Conservation (phyloP, 2,329 filamentous ascomycete genomes). For the Mollisiaceae sp. region DNA sequence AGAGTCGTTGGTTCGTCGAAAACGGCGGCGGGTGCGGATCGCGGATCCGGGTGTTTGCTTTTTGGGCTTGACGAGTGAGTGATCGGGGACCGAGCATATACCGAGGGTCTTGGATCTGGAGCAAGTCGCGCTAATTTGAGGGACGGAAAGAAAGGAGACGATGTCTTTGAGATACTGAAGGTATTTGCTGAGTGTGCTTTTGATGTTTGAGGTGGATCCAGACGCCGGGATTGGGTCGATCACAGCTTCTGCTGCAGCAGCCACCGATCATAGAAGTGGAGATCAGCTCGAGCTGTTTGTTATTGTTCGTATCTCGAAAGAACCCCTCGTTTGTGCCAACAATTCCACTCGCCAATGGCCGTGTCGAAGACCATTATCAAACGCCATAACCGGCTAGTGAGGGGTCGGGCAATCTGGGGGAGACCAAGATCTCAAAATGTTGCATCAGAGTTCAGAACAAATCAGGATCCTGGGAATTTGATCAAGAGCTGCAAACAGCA, state of each 20-base stretch:
- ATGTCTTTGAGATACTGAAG: not conserved
- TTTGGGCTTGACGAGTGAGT: conserved; percentile 6
- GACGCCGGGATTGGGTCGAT: not conserved
- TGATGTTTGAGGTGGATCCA: conserved; percentile 1
- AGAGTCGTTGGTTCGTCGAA: conserved; percentile 2
- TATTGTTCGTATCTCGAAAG: not conserved
- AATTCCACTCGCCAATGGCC: not conserved
- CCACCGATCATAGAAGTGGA: not conserved
- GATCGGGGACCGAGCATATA: not conserved
- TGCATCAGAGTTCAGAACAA: not conserved
- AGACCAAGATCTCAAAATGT: not conserved
- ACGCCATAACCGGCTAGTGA: conserved; percentile 4
- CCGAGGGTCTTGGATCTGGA: conserved; percentile 1
- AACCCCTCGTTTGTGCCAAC: not conserved
- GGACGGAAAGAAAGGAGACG: not conserved
- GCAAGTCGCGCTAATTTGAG: not conserved
- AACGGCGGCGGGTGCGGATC: not conserved
- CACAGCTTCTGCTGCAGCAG: not conserved
- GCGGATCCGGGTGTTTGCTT: not conserved
- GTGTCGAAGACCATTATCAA: not conserved
- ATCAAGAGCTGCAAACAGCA: conserved; percentile 4
- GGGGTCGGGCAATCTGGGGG: not conserved
- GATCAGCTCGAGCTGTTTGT: not conserved
- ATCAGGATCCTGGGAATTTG: not conserved
- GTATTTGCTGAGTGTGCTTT: not conserved